phyloP scores from a whole-genome alignment of 148 eudicot genomes.

The Persicaria maculosa region DNA sequence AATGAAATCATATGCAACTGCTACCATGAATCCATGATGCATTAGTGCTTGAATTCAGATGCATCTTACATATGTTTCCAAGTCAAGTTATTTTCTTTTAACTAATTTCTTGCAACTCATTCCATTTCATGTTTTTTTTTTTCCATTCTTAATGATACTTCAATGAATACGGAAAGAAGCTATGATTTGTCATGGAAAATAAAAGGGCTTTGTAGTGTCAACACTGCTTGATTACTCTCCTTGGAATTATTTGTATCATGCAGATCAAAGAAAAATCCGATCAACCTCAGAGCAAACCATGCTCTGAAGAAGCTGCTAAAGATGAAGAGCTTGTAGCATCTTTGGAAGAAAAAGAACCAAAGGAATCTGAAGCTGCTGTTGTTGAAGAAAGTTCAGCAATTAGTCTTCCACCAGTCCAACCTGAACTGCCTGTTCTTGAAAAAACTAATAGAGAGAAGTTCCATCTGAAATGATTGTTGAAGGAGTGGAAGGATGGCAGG shows the following conservation, averaged over 20 bases:
- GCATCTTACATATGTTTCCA: not conserved
- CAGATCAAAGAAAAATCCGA: conserved; percentile 61
- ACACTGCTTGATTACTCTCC: not conserved
- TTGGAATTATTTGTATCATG: conserved; percentile 10
- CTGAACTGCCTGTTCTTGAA: conserved; percentile 30
- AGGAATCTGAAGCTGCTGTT: conserved; percentile 29
- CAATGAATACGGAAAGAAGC: not conserved
- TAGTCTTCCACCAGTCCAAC: conserved; percentile 20
- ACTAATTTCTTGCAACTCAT: not conserved
- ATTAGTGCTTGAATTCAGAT: not conserved
- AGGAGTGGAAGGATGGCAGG: conserved; percentile 93
- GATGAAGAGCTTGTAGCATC: conserved; percentile 28
- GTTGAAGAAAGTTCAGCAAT: conserved; percentile 18
- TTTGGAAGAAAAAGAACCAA: conserved; percentile 31
- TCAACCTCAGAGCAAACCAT: conserved; percentile 33
- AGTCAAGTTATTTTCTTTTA: not conserved
- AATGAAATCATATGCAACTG: not conserved
- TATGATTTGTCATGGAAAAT: no score
- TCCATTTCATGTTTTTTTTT: not conserved
- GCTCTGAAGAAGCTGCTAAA: conserved; percentile 40
- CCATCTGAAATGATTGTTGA: conserved; percentile 50
- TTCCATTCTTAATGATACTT: not conserved
- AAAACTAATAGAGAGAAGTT: conserved; percentile 22
- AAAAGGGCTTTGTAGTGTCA: not conserved
- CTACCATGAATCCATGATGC: no score